Conservation (phyloP, 140 eudicot species). For the Erigeron philadelphicus region DNA sequence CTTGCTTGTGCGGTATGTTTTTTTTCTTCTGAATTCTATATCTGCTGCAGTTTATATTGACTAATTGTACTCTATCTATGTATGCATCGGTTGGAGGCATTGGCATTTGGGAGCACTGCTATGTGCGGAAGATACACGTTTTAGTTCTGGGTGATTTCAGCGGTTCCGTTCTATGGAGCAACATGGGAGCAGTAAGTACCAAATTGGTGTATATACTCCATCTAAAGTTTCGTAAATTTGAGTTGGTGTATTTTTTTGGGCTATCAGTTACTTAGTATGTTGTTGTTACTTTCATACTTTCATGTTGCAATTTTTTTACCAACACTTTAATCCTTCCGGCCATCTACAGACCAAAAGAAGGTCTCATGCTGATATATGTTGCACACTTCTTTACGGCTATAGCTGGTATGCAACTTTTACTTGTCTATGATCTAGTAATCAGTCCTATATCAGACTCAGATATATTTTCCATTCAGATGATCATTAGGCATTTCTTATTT, state of each 20-base stretch:
- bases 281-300: slow-evolving; percentile 22
- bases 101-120: slow-evolving; percentile 95
- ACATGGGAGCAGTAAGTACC: slow-evolving; percentile 89
- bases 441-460: neutral
- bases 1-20: slow-evolving; percentile 89
- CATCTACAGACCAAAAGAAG: slow-evolving; percentile 94
- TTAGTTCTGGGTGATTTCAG: slow-evolving; percentile 96
- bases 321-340: slow-evolving; percentile 89
- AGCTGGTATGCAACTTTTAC: slow-evolving; percentile 57
- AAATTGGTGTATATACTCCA: neutral
- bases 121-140: slow-evolving; percentile 83
- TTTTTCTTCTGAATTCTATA: neutral
- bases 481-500: neutral
- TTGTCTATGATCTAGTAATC: neutral
- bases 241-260: neutral
- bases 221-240: neutral
- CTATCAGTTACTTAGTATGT: neutral
- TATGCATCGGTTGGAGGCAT: slow-evolving; percentile 65
- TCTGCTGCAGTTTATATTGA: slow-evolving; percentile 2
- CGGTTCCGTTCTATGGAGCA: slow-evolving; percentile 87
- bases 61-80: slow-evolving; percentile 2
- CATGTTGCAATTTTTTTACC: slow-evolving; percentile 71
- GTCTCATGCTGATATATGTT: slow-evolving; percentile 80
- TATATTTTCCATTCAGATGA: neutral
- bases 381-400: slow-evolving; percentile 71